Base-by-base conservation (phyloP, 768 basidiomycete genomes). In the Xerocomellus dryophilus region DNA sequence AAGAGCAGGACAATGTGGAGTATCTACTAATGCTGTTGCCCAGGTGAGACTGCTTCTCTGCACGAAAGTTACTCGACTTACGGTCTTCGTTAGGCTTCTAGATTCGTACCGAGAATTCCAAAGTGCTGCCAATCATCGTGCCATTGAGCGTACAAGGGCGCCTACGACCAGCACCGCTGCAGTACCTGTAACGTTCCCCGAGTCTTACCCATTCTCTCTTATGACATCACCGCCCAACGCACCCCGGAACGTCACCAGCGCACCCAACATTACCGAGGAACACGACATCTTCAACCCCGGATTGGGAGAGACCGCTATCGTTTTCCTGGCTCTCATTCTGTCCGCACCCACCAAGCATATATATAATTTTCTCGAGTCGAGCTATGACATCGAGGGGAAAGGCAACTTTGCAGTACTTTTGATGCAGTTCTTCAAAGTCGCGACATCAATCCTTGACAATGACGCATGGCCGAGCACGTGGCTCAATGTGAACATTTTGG, bases 1-100 rank as follows among this genome's bases (percentile, higher is more conserved):
- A 89, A 59, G 96, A 98, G 67, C 90, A 96, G 66, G 93, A 95
- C 61, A 97, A 96, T 60, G 79, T 98, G 18, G 96, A 98, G 63
- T 85, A 81, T 64, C 74, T 96, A 32, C 71, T 98, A 27, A 82
- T 87, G 12, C 75, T 98, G 40, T 70, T 98, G 17, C 93, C 96
- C 0, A 84, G 86, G 93, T 90, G 62, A 46, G 80, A 65, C n/a
- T 6, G 23, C 35, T 47, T 32, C 20, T 46, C 31, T 43, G 5
- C 12, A 12, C 46, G 4, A 14, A 32, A 32, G 25, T 46, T 20
- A 5, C 27, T 43, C 25, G 31, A 49, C 58, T 62, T 0, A 65
- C 18, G 31, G 31, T 53, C 29, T 34, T 53, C 29, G 38, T 1
- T 59, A 95, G 93, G 60, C 73, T 98, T 8, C 73, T 96, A 36